Conservation (phyloP, 371 early-diverging fungal species). For the Haplosporangium sp. region DNA sequence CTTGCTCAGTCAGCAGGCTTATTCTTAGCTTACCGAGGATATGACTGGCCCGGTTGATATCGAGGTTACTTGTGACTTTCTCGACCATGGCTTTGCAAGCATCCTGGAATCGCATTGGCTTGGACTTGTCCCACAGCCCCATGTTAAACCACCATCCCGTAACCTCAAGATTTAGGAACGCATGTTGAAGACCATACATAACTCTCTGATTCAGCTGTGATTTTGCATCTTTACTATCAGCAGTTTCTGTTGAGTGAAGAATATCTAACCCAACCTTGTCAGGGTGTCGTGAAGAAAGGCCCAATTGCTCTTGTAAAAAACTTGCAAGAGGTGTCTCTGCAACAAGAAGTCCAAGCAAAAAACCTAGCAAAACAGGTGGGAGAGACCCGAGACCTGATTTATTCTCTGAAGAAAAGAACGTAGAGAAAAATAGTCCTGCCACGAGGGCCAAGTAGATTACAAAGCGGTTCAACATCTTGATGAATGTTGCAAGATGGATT, state of each 20-base stretch:
- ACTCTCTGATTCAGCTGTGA: constrained; percentile 33
- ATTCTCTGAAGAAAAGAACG: constrained; percentile 1
- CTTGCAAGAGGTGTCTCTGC: constrained; percentile 49
- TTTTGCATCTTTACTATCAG: constrained; percentile 11
- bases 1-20: no score
- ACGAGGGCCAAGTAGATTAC: constrained; percentile 9
- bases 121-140: constrained; percentile 43
- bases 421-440: constrained; percentile 14
- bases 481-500: neutral
- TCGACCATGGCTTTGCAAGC: constrained; percentile 48
- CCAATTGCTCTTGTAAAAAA: constrained; percentile 32
- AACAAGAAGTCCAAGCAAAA: constrained; percentile 32
- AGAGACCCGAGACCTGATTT: constrained; percentile 12
- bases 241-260: constrained; percentile 15
- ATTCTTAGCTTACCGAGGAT: constrained; percentile 35
- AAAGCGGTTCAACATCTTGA: constrained; percentile 16
- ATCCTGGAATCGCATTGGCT: constrained; percentile 43
- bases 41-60: constrained; percentile 34
- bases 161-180: constrained; percentile 51
- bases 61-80: constrained; percentile 30
- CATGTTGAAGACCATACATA: constrained; percentile 55
- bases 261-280: constrained; percentile 48
- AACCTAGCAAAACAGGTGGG: constrained; percentile 23
- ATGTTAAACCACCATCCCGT: constrained; percentile 57
- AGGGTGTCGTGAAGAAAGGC: constrained; percentile 38